phyloP scores from a whole-genome alignment of 441 rosid species.

The Macaranga tanarius region DNA sequence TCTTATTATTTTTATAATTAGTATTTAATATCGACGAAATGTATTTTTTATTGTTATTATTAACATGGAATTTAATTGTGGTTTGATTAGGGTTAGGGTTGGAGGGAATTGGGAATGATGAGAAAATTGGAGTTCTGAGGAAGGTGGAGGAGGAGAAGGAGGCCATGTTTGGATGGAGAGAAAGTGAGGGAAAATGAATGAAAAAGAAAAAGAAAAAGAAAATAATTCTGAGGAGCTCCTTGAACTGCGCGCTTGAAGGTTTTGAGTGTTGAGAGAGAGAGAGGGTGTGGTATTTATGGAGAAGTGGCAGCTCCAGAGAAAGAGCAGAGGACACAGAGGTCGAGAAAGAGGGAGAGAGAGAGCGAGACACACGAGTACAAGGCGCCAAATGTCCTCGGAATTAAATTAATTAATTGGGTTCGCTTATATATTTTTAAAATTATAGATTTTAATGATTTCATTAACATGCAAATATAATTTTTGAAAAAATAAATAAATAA shows the following conservation, averaged over 20 bases:
- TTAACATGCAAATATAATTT: too few relatives aligned
- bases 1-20: not conserved
- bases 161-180: conserved; percentile 43
- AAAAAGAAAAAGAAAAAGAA: too few relatives aligned
- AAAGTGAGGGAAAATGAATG: not conserved
- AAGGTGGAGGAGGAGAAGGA: conserved; percentile 19
- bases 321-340: too few relatives aligned
- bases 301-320: too few relatives aligned
- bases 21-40: not conserved
- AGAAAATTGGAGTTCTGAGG: not conserved
- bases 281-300: not conserved
- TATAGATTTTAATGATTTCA: too few relatives aligned
- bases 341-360: too few relatives aligned
- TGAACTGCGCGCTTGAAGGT: conserved; percentile 15
- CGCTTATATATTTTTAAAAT: too few relatives aligned
- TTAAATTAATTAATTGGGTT: too few relatives aligned
- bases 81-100: not conserved
- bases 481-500: too few relatives aligned
- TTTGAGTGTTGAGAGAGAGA: not conserved
- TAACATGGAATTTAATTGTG: not conserved
- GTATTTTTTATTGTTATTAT: not conserved
- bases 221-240: conserved; percentile 20
- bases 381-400: too few relatives aligned
- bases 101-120: conserved; percentile 11
- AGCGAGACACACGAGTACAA: too few relatives aligned